Base-by-base conservation (phyloP, 768 basidiomycete genomes). In the Mycena polygramma region DNA sequence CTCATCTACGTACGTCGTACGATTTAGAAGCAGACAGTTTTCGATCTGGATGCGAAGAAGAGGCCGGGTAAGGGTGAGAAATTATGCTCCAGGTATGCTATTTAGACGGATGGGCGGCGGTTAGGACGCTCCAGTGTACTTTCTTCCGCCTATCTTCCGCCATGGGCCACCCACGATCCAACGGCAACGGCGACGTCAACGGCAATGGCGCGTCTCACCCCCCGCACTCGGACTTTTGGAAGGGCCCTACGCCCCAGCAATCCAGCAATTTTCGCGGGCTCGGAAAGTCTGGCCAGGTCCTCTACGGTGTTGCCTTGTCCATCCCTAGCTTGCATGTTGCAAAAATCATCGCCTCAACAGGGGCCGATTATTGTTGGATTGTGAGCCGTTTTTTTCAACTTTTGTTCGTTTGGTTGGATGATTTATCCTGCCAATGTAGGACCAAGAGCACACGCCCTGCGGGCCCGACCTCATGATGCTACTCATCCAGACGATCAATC, bases 301-400 rank as follows among this genome's bases (percentile, higher is more conserved):
- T 54, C 36, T 53, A 37, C 24, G 63, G 63, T 15, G 30, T 41
- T 14, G 30, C 24, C 4, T 43, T 64, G 11, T 52, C 51, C 2
- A 36, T 39, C 14, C 63, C 63, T 20, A 64, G 63, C 39, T 35
- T 49, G 17, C 52, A 41, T 64, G 63, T 64, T 41, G 63, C 63
- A 19, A 64, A 64, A 22, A 17, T 19, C n/a, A 22, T 64, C 37
- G 63, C 63, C 22, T 39, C 30, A 15, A 35, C 39, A 39, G 63
- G 63, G 46, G 63, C 52, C 8, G 63, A 64, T 64, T 64, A 15
- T 35, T 41, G 35, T 37, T 64, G 63, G 63, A 64, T 64, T n/a
- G 63, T 64, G 22, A 15, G 63, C 45, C 22, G 24, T 13, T 19
- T 30, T 30, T 14, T 35, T 37, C 26, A 15, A 39, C 46, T 62